Conservation (phyloP, 768 basidiomycete genomes). For the Russula ochroleuca region DNA sequence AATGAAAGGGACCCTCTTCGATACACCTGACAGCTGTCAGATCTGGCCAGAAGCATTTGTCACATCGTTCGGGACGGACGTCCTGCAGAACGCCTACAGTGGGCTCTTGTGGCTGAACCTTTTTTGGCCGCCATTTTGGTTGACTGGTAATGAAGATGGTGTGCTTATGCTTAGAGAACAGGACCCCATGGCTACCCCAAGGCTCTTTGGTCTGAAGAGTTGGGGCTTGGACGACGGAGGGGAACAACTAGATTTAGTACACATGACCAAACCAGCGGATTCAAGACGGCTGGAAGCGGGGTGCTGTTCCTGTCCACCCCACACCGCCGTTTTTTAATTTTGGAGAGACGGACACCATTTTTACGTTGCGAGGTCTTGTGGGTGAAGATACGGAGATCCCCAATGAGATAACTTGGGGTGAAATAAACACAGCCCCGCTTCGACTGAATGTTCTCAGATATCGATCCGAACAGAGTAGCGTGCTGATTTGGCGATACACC, state of each 20-base stretch:
- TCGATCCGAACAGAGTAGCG: conserved; percentile 21
- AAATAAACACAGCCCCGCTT: conserved; percentile 14
- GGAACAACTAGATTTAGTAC: neutral
- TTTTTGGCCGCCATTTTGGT: neutral
- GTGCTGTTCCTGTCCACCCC: conserved; percentile 1
- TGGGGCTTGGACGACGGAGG: neutral
- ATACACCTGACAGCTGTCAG: conserved; percentile 23
- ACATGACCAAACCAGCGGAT: conserved; percentile 13
- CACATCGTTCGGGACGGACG: conserved; percentile 13
- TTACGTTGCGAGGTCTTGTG: conserved; percentile 18
- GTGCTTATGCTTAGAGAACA: neutral
- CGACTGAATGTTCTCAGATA: conserved; percentile 19
- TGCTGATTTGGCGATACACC: conserved; percentile 5
- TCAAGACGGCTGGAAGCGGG: conserved; percentile 11
- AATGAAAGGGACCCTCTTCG: conserved; percentile 13
- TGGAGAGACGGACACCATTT: neutral
- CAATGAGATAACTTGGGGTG: conserved; percentile 12
- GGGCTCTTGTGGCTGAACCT: neutral
- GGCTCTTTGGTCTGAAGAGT: neutral
- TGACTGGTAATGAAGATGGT: neutral
- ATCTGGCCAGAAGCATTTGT: conserved; percentile 10
- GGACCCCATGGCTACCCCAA: neutral
- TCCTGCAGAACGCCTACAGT: neutral
- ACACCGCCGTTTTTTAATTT: conserved; percentile 14
- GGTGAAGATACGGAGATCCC: conserved; percentile 16